phyloP scores from a whole-genome alignment of 352 stramenopile species.

The Peronospora belbahrii region DNA sequence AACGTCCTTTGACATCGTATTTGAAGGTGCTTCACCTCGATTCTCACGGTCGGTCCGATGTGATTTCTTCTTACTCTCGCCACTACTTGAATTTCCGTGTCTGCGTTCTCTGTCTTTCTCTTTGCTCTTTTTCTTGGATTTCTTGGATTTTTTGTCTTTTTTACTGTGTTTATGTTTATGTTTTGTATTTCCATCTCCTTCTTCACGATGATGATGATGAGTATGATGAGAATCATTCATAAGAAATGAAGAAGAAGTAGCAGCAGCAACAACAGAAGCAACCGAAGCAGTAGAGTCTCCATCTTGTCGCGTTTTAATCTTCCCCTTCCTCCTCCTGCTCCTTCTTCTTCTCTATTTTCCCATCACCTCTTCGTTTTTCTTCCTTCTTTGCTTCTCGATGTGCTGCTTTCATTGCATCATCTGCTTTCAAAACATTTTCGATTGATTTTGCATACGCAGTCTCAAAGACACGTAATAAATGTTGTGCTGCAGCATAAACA shows the following conservation, averaged over 20 bases:
- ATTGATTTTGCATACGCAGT: conserved; percentile 70
- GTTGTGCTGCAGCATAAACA: conserved; percentile 71
- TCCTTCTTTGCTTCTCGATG: conserved; percentile 29
- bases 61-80: conserved; percentile 37
- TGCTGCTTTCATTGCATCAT: conserved; percentile 25
- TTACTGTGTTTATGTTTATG: conserved; percentile 55
- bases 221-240: too few species aligned
- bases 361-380: conserved; percentile 10
- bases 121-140: conserved; percentile 68
- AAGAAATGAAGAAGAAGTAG: too few species aligned
- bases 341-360: not conserved
- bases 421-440: conserved; percentile 45
- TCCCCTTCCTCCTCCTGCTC: conserved; percentile 1
- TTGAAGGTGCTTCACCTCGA: conserved; percentile 2
- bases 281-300: too few species aligned
- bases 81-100: conserved; percentile 27
- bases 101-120: conserved; percentile 38
- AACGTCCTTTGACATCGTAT: not conserved
- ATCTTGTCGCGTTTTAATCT: too few species aligned
- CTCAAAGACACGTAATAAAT: conserved; percentile 76
- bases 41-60: conserved; percentile 24
- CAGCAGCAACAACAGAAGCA: too few species aligned
- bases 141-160: conserved; percentile 66
- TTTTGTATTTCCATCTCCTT: conserved; percentile 30
- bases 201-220: conserved; percentile 18